Evolutionary conservation across 257 asterid species (phyloP).

Genomic region (Plantago ovata): DNA sequence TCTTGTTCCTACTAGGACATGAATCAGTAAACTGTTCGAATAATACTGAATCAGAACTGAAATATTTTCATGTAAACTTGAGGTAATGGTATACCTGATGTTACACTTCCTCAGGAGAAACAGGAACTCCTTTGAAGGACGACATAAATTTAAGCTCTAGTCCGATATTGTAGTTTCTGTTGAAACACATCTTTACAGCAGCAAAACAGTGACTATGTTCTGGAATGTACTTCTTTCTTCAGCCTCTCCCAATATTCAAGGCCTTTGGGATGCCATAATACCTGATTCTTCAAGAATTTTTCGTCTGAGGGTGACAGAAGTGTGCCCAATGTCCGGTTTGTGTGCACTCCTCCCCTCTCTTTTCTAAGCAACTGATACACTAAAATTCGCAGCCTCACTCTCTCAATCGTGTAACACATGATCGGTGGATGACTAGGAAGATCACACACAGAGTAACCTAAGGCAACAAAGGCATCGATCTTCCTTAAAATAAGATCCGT

Average conservation of each 20-base stretch:
- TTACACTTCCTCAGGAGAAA: too few species aligned
- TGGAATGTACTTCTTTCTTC: conserved; percentile 32
- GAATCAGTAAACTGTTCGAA: too few species aligned
- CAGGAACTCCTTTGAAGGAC: too few species aligned
- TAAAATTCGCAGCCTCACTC: conserved; percentile 32
- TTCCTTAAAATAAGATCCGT: conserved; percentile 37
- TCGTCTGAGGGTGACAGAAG: conserved; percentile 48
- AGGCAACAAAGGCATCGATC: conserved; percentile 33
- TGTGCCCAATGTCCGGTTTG: conserved; percentile 56
- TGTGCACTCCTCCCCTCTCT: conserved; percentile 29
- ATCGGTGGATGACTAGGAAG: conserved; percentile 35
- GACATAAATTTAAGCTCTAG: too few species aligned
- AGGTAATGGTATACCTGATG: too few species aligned
- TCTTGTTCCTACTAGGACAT: too few species aligned
- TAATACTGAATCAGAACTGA: too few species aligned
- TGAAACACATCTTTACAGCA: too few species aligned
- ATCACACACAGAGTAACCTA: conserved; percentile 40
- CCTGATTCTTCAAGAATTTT: conserved; percentile 39
- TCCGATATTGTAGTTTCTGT: too few species aligned
- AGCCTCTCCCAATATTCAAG: conserved; percentile 45
- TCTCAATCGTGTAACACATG: conserved; percentile 36
- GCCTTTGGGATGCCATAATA: conserved; percentile 52
- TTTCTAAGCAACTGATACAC: conserved; percentile 63
- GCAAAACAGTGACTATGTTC: too few species aligned
- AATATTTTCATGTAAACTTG: too few species aligned